Conservation (phyloP, 2,329 filamentous ascomycete genomes). For the Fusarium phyllophilum region DNA sequence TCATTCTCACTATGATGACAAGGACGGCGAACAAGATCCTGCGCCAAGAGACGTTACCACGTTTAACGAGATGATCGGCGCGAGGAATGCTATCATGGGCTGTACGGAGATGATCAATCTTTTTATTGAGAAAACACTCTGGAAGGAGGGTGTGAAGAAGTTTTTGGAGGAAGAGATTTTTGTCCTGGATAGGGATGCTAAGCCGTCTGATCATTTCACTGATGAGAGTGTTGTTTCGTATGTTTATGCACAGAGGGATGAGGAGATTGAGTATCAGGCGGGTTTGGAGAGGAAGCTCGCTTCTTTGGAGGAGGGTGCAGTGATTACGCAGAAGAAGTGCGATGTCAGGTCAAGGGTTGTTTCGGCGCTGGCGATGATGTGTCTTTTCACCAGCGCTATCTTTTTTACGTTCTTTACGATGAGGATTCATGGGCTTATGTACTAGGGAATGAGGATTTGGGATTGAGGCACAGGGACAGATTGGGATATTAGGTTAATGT, state of each 20-base stretch:
- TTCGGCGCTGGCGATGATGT: not conserved
- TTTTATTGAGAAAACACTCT: constrained; percentile 8
- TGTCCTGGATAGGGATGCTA: not conserved
- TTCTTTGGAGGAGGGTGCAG: not conserved
- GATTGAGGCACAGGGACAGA: not conserved
- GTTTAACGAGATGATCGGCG: constrained; percentile 19
- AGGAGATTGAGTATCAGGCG: not conserved
- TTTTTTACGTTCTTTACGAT: constrained; percentile 1
- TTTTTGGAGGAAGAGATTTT: constrained; percentile 21
- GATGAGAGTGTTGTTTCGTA: constrained; percentile 19
- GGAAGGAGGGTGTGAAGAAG: constrained; percentile 13
- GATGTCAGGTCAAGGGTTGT: not conserved
- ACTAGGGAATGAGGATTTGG: not conserved
- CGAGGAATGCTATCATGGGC: constrained; percentile 7
- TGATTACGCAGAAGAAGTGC: not conserved
- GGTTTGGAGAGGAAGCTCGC: constrained; percentile 4
- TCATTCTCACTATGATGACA: constrained; percentile 21
- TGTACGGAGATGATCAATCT: constrained; percentile 17
- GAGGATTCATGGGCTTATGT: not conserved
- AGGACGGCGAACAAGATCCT: constrained; percentile 8
- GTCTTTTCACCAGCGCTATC: not conserved
- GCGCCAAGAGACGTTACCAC: constrained; percentile 8
- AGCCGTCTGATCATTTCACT: constrained; percentile 20
- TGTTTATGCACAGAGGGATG: not conserved
- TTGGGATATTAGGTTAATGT: not conserved